Evolutionary conservation across 345 rosid genomes (phyloP), one percentile per base, ranked within the genome.

Genomic region (Eucalyptus polyanthemos): DNA sequence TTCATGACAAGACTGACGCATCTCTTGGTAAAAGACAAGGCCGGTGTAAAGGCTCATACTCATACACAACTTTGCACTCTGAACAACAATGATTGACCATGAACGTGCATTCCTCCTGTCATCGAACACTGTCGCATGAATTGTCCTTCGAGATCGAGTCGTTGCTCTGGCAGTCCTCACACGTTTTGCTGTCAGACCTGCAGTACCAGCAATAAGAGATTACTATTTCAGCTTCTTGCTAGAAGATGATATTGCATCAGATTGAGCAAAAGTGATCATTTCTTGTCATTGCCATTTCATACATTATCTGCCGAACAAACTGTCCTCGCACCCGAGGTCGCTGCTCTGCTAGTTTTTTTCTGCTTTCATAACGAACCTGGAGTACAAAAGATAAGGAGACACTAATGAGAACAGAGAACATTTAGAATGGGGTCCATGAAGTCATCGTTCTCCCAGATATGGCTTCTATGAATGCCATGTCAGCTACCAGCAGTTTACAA

Each of bases 351-450:
- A 95, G 87, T 90, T 90, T 95, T 92, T 94, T 96, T 90, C 96
- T 87, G 92, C 95, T 96, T 86, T 95, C 93, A 67, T 93, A 95
- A 87, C 94, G 93, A 22, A 95, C 98, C 96, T 96, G 94, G 88
- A 93, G 88, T 62, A 50, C 44, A 47, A 47, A 45, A 87, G 34
- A 34, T 14, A 86, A 62, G 56, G 44, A 50, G 34, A 14, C 9
- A 29, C 22, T 34, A 44, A 40, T 76, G 58, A 53, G 58, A 42
- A 34, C 19, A 11, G 34, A 53, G 58, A 37, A 22, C 47, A 37
- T 76, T 21, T 44, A 34, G 44, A 34, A 76, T 40, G 47, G 27
- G 47, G 47, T 76, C 24, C 83, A 6, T 76, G 47, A 76, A 76
- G 47, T 76, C 47, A 37, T 37, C 15, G 1, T 37, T 76, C 83